Percentiles rank a stretch among this genome's conserved stretches.
Conservation (phyloP, 495 filamentous ascomycete genomes). For the Chaetomium cochliodes region DNA sequence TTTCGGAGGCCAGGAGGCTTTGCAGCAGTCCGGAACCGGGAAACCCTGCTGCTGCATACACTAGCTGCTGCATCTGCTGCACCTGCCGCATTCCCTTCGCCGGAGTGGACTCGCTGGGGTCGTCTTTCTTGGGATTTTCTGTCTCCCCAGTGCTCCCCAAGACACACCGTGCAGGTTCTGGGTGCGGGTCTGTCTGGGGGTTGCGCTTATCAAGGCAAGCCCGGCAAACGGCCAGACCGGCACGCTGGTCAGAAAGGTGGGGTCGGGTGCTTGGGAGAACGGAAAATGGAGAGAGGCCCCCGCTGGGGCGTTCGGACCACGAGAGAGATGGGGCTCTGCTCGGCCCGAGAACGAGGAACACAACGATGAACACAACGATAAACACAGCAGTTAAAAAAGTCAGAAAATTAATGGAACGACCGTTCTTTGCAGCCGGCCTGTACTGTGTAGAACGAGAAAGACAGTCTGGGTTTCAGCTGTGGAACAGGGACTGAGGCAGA, state of each 20-base stretch:
- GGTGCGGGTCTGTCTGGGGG: slow-evolving; percentile 1
- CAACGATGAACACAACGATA: not conserved
- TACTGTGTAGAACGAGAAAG: too few species aligned
- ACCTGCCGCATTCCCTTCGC: slow-evolving; percentile 11
- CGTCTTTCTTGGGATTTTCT: not conserved
- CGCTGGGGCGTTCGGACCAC: not conserved
- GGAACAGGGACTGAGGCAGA: too few species aligned
- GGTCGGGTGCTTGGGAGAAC: not conserved
- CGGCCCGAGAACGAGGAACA: not conserved
- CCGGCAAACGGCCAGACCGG: not conserved
- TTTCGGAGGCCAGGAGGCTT: slow-evolving; percentile 13
- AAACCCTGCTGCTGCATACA: not conserved
- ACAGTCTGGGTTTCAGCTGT: too few species aligned
- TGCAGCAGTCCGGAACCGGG: slow-evolving; percentile 1
- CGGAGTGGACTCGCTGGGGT: not conserved
- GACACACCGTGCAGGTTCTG: not conserved
- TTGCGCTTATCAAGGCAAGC: not conserved
- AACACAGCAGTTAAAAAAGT: not conserved
- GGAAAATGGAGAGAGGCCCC: too few species aligned
- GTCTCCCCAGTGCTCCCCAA: not conserved
- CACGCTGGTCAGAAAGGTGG: slow-evolving; percentile 9
- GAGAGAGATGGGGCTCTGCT: not conserved
- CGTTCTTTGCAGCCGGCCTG: too few species aligned
- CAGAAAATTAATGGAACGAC: too few species aligned
- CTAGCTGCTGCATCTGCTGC: slow-evolving; percentile 13